phyloP scores from a whole-genome alignment of 129 eudicot species.

The Tagetes patula region DNA sequence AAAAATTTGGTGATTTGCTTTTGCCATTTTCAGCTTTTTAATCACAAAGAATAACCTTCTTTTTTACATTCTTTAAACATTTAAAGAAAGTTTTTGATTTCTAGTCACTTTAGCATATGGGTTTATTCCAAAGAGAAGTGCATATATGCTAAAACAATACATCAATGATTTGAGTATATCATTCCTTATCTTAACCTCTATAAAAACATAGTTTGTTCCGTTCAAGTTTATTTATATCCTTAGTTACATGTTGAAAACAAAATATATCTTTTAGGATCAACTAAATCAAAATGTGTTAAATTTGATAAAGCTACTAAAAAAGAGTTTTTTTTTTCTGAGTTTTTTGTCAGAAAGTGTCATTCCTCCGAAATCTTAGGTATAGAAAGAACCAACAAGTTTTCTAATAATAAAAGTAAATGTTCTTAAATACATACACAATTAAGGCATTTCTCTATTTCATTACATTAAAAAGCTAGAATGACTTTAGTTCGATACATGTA shows the following conservation, averaged over 20 bases:
- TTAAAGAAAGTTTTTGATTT: slow-evolving; percentile 28
- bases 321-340: too few relatives aligned
- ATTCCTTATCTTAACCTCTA: slow-evolving; percentile 28
- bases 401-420: too few relatives aligned
- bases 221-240: background rate
- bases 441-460: background rate
- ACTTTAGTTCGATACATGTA: too few relatives aligned
- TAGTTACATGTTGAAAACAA: background rate
- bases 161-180: slow-evolving; percentile 35
- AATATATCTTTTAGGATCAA: background rate
- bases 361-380: too few relatives aligned
- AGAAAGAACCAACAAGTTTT: too few relatives aligned
- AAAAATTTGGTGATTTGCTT: slow-evolving; percentile 7
- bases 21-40: slow-evolving; percentile 34
- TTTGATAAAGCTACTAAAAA: background rate
- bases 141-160: slow-evolving; percentile 33
- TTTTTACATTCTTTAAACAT: slow-evolving; percentile 25
- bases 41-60: slow-evolving; percentile 30
- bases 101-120: slow-evolving; percentile 32
- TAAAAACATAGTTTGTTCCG: background rate
- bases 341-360: background rate
- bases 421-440: background rate
- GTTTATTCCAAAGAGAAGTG: slow-evolving; percentile 29
- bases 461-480: background rate
- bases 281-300: background rate